Conservation (phyloP, 352 stramenopile genomes). For the Globisporangium perplexum region DNA sequence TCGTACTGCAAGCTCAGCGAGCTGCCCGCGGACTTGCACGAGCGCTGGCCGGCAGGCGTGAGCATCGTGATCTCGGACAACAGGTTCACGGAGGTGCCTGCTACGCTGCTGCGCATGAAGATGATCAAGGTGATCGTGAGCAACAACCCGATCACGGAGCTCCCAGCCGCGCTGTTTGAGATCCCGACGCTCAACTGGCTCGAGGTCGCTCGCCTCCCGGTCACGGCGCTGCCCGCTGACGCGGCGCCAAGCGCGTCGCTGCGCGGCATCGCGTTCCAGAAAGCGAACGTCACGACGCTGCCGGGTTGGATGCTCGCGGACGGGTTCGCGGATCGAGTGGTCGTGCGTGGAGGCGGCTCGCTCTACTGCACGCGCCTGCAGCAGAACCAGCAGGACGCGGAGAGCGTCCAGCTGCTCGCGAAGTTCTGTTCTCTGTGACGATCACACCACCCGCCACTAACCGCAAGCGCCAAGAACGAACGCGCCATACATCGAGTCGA, state of each 20-base stretch:
- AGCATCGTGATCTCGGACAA: constrained; percentile 19
- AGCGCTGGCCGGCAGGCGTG: constrained; percentile 18
- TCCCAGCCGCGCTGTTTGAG: constrained; percentile 8
- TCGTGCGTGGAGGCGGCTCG: neutral
- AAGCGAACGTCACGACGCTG: neutral
- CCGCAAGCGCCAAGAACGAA: neutral
- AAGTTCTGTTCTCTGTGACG: neutral
- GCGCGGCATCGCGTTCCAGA: neutral
- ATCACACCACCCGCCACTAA: neutral
- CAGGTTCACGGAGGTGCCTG: constrained; percentile 15
- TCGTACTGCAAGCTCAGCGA: constrained; percentile 23
- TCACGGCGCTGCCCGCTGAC: neutral
- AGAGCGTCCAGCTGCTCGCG: neutral
- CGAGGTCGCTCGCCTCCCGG: neutral
- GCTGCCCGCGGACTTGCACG: constrained; percentile 28
- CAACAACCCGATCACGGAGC: constrained; percentile 1
- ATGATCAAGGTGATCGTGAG: constrained; percentile 1
- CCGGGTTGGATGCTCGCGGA: constrained; percentile 6
- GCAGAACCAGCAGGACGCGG: neutral
- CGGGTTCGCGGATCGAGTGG: neutral
- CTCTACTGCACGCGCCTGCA: constrained; percentile 3
- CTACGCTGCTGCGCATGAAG: constrained; percentile 16
- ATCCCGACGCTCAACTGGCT: constrained; percentile 1
- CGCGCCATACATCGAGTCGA: neutral
- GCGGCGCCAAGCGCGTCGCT: constrained; percentile 1